Evolutionary conservation across 768 basidiomycete species (phyloP), one percentile per base, ranked within the genome.

Genomic region (Chalciporus pseudorubinellus): DNA sequence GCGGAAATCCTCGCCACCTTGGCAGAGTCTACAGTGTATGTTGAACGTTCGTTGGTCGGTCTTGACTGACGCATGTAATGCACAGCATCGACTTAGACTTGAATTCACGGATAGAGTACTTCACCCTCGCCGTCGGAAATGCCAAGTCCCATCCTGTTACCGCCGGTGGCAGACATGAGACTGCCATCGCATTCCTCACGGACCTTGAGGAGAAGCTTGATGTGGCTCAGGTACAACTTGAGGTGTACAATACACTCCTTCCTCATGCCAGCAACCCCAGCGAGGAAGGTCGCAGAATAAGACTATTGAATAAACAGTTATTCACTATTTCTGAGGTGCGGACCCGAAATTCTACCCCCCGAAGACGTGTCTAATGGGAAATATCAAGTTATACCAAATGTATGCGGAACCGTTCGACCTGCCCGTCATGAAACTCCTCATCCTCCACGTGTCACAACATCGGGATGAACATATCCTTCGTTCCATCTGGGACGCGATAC

Each of bases 151-250:
- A 95, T 65, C 88, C 91, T 1, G 80, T 91, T 9, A 85, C 92
- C 18, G 76, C 80, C 16, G 79, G 82, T 26, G 87, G 88, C 10
- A 77, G 82, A 51, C 88, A 93, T 59, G 90, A 94, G 66, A 87
- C 86, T 26, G 91, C 92, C n/a, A 92, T 98, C 44, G 87, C 91
- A 44, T 97, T 98, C 75, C 79, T 95, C n/a, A 92, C 88, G 0
- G 88, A 91, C 59, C 76, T 97, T 18, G 95, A 98, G 73, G 97
- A 99, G 70, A 93, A 94, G 65, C 80, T 98, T 12, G 97, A 99
- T 39, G 97, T 99, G 21, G 91, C 94, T 6, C 89, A 95, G 70
- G 92, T 98, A 9, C 97, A 99, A 64, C 73, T 95, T n/a, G 95
- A 98, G 68, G 80, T 97, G 42, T 89, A 84, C 61, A 80, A 89